Evolutionary conservation across 768 basidiomycete species (phyloP).

Genomic region (Thelephora ganbajun): DNA sequence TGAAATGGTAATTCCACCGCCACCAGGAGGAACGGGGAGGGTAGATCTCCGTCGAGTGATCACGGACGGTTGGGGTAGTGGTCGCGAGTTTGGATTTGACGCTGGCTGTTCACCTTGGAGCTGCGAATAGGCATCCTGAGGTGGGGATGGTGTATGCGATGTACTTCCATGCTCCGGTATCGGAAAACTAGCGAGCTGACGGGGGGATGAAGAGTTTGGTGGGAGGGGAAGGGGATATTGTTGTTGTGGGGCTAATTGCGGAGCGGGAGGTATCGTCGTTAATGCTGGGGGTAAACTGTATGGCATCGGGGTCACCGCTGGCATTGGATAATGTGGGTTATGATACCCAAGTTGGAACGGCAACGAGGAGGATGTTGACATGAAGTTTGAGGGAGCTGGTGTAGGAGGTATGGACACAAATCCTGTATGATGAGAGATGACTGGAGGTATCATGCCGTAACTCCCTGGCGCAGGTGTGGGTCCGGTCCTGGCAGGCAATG

Average conservation of each 20-base stretch:
- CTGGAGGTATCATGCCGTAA: background rate
- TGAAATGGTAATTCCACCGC: conserved; percentile 2
- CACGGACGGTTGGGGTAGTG: conserved; percentile 7
- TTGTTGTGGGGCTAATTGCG: conserved; percentile 23
- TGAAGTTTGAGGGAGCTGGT: conserved; percentile 21
- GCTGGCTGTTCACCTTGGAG: conserved; percentile 1
- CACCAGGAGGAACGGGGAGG: conserved; percentile 8
- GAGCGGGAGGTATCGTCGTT: conserved; percentile 15
- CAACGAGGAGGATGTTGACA: conserved; percentile 9
- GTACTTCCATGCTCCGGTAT: conserved; percentile 21
- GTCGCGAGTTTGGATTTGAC: conserved; percentile 10
- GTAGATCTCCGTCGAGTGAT: conserved; percentile 9
- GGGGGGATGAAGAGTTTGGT: conserved; percentile 13
- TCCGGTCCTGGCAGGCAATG: background rate
- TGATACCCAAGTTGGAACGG: conserved; percentile 9
- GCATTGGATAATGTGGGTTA: background rate
- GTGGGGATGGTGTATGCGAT: conserved; percentile 2
- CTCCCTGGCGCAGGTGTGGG: background rate
- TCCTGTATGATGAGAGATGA: conserved; percentile 27
- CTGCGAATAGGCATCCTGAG: conserved; percentile 6
- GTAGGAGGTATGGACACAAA: conserved; percentile 42
- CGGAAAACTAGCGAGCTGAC: conserved; percentile 19
- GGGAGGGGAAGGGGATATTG: conserved; percentile 18
- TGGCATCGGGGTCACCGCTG: conserved; percentile 4
- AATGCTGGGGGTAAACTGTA: conserved; percentile 3